Evolutionary conservation across 2,329 filamentous ascomycete genomes (phyloP).

Genomic region (Aspergillus sp.): DNA sequence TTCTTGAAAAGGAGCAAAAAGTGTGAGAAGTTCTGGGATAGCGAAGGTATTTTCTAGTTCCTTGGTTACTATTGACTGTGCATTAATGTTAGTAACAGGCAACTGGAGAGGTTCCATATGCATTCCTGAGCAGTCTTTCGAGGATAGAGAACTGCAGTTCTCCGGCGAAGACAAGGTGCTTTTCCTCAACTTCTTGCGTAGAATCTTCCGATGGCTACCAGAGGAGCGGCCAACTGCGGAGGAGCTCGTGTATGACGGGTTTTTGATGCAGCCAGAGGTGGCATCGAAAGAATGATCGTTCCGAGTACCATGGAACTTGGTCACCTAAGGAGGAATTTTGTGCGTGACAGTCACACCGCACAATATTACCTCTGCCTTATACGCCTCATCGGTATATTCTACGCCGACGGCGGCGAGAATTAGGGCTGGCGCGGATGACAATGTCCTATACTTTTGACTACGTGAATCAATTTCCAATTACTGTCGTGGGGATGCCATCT

Average conservation of each 20-base stretch:
- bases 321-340: no score
- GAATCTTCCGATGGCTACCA: slow-evolving; percentile 33
- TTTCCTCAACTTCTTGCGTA: slow-evolving; percentile 30
- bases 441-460: no score
- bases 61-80: background rate
- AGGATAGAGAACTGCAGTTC: slow-evolving; percentile 22
- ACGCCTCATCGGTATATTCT: no score
- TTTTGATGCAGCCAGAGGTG: slow-evolving; percentile 28
- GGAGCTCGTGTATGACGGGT: slow-evolving; percentile 24
- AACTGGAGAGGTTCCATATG: slow-evolving; percentile 25
- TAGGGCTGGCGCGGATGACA: no score
- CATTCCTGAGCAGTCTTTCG: slow-evolving; percentile 26
- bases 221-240: slow-evolving; percentile 28
- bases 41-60: slow-evolving; percentile 16
- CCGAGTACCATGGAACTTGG: no score
- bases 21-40: slow-evolving; percentile 14
- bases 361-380: no score
- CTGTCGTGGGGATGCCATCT: background rate
- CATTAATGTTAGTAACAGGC: slow-evolving; percentile 12
- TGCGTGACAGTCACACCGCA: no score
- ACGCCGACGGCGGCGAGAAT: no score
- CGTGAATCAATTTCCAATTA: no score
- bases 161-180: slow-evolving; percentile 23
- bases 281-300: background rate
- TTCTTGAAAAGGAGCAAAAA: slow-evolving; percentile 14